Percentiles rank a stretch among this genome's conserved stretches.
These are phyloP conservation scores for Malassezia cuniculi DNA, from an alignment of 1,284 basidiomycete genomes.

Conservation along the genomic window DNA sequence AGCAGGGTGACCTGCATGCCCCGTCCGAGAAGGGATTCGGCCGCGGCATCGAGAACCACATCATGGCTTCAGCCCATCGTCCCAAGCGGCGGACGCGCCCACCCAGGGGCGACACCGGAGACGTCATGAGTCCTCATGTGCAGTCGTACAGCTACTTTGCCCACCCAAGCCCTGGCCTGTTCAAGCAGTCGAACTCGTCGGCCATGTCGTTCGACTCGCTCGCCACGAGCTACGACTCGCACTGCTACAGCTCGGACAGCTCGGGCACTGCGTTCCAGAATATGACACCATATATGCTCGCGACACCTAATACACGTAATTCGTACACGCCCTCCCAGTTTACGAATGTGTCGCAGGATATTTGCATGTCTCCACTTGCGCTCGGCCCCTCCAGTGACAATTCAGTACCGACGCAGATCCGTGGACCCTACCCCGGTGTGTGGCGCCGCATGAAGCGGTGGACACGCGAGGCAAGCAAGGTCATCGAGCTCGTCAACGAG, in stretches of 20 bases:
- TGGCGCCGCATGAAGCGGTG: slow-evolving; percentile 43
- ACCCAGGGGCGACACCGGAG: background rate
- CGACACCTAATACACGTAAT: no score
- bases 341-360: no score
- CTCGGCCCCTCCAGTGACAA: slow-evolving; percentile 14
- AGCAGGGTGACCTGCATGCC: slow-evolving; percentile 36
- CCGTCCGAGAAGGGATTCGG: slow-evolving; percentile 35
- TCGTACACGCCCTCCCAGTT: no score
- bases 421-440: slow-evolving; percentile 38
- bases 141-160: slow-evolving; percentile 14
- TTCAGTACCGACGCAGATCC: slow-evolving; percentile 2
- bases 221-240: slow-evolving; percentile 39
- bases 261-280: no score
- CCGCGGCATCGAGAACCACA: slow-evolving; percentile 40
- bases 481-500: slow-evolving; percentile 31
- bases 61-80: slow-evolving; percentile 37
- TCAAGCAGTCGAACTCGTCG: slow-evolving; percentile 25
- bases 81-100: slow-evolving; percentile 16
- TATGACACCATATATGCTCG: no score
- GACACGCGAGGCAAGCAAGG: slow-evolving; percentile 39
- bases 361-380: slow-evolving; percentile 25
- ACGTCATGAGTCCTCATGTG: background rate
- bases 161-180: slow-evolving; percentile 9
- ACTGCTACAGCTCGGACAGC: slow-evolving; percentile 20
- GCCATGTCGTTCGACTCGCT: slow-evolving; percentile 40